Conservation (phyloP, 139 green algal genomes). For the Monoraphidium neglectum region DNA sequence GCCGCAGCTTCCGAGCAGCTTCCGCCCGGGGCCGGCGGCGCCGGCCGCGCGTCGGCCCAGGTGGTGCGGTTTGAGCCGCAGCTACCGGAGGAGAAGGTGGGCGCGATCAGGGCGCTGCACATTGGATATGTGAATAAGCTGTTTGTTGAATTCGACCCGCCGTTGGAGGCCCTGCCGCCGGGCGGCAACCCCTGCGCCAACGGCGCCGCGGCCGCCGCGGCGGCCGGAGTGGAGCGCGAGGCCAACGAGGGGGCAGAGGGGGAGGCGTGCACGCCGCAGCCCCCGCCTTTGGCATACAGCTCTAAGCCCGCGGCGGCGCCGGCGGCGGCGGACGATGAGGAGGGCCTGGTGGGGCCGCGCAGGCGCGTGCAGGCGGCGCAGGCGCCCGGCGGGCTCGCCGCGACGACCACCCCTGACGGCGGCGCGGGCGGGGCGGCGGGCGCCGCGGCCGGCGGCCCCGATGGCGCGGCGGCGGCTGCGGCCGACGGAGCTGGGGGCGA, state of each 20-base stretch:
- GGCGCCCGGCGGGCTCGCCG: not conserved
- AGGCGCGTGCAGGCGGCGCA: too few species aligned
- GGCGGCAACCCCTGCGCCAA: conserved; percentile 5
- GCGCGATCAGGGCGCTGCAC: conserved; percentile 34
- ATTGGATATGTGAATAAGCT: conserved; percentile 57
- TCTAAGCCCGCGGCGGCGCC: too few species aligned
- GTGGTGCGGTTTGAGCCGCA: conserved; percentile 42
- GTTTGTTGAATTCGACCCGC: conserved; percentile 65
- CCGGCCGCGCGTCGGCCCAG: conserved; percentile 32
- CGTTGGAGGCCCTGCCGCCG: too few species aligned
- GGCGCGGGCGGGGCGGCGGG: conserved; percentile 5
- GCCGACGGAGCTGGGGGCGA: not conserved
- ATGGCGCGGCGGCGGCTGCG: conserved; percentile 1
- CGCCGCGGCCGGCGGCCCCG: not conserved
- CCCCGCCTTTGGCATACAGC: not conserved
- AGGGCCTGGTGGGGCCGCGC: too few species aligned
- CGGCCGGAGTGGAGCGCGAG: not conserved
- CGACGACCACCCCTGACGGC: not conserved
- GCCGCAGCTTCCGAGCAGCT: conserved; percentile 37
- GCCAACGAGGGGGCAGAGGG: not conserved
- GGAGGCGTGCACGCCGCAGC: not conserved
- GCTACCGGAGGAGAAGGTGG: conserved; percentile 41
- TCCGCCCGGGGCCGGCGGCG: conserved; percentile 47
- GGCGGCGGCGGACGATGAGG: too few species aligned
- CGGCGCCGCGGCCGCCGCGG: not conserved